Percentiles rank a stretch among this genome's conserved stretches.
These are phyloP conservation scores for Colletotrichum lini DNA, from an alignment of 2,329 filamentous ascomycete genomes.

Conservation along the genomic window DNA sequence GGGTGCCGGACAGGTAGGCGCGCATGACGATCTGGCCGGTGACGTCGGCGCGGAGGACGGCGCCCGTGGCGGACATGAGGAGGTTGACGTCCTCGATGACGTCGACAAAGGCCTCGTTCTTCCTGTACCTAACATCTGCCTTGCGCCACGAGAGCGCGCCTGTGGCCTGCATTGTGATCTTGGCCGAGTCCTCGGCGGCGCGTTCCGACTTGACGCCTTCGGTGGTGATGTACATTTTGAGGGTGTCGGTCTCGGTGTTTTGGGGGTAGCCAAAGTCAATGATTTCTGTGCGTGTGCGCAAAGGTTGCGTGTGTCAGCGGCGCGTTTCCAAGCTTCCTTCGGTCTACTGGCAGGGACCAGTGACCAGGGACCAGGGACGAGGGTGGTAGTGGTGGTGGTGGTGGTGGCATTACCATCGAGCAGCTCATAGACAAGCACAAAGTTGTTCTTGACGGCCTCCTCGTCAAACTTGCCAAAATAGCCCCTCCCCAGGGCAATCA, in stretches of 20 bases:
- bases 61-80: slow-evolving; percentile 97
- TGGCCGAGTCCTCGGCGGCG: slow-evolving; percentile 90
- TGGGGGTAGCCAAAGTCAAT: slow-evolving; percentile 99
- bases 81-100: slow-evolving; percentile 99
- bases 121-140: slow-evolving; percentile 98
- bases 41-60: slow-evolving; percentile 94
- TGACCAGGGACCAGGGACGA: not conserved
- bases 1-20: slow-evolving; percentile 94
- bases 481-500: slow-evolving; percentile 90
- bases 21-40: slow-evolving; percentile 99
- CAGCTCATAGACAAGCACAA: slow-evolving; percentile 97
- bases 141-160: slow-evolving; percentile 97
- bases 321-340: too few species aligned
- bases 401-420: slow-evolving; percentile 79
- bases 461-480: slow-evolving; percentile 99
- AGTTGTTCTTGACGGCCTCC: slow-evolving; percentile 99
- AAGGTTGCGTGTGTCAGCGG: too few species aligned
- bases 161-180: slow-evolving; percentile 99
- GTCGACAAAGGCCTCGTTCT: slow-evolving; percentile 99
- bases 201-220: slow-evolving; percentile 96
- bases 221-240: slow-evolving; percentile 99
- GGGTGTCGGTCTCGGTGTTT: slow-evolving; percentile 97
- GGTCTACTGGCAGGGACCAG: too few species aligned
- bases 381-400: not conserved
- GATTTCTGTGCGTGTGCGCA: slow-evolving; percentile 75